Evolutionary conservation across 768 basidiomycete species (phyloP), one percentile per base, ranked within the genome.

Genomic region (Pulveroboletus frians): DNA sequence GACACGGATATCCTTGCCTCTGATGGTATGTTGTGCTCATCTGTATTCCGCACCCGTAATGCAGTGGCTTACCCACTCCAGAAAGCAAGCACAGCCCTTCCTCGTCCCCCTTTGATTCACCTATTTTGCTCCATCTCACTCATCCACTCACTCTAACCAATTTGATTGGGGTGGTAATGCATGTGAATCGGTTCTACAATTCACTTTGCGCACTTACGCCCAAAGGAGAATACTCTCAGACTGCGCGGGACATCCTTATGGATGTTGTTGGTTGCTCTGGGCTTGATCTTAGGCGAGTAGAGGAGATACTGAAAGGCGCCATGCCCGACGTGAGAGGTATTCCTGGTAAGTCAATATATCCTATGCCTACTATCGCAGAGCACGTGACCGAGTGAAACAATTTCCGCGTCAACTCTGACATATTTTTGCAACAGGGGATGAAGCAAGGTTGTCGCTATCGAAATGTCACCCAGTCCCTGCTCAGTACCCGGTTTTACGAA

Each of bases 191-290:
- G 47, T 82, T 85, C 58, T 76, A 79, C 37, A 70, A 68, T 38
- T 77, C 75, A 56, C 59, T 90, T 20, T 71, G 71, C 38, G 70
- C 73, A 10, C 68, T 83, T 35, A 70, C 77, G 5, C 75, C 85
- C 29, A 76, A 75, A 36, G 76, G 74, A 51, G 83, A 85, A 63
- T 81, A 73, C 51, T 73, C 84, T 5, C 78, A 80, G 46, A 79
- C 84, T 31, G 85, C 85, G 1, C 80, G 78, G 58, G 76, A 78
- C 36, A 69, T 81, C 31, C 67, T 90, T 2, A 59, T 81, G 43
- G 87, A 89, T 61, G 61, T 77, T 18, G 73, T 89, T 14, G 76
- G 80, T 55, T 76, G 71, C 54, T 85, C 84, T 32, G 85, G 85
- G 13, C 67, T 90, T 32, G 73, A 88, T 54, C 67, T 90, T 38